Base-by-base conservation (phyloP, 2,329 filamentous ascomycete genomes). In the Trichophyton mentagrophytes region DNA sequence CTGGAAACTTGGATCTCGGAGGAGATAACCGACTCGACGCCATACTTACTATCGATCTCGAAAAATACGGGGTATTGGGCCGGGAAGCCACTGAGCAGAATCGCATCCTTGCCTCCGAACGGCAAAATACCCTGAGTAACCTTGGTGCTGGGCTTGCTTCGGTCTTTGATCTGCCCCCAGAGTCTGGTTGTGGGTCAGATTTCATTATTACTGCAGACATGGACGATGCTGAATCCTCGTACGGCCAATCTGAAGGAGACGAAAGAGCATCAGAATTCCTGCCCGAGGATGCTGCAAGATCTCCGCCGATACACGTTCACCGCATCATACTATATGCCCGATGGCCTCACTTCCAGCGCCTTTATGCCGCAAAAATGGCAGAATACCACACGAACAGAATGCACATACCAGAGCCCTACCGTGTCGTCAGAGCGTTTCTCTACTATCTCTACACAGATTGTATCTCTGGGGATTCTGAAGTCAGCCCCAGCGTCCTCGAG, bases 401-500 rank as follows among this genome's bases (percentile, higher is more conserved):
- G 87, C 92, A 99, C 74, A 96, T 99, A 51, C 92, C 93, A 0
- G 95, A 99, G 69, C 91, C 92, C 0, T 97, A 96, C 73, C 86
- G 85, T 1, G 90, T 96, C 0, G 93, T 99, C 55, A 90, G 89
- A 66, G 90, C 92, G 0, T 99, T 99, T 70, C 80, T 99, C 30
- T 92, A 93, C 74, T 99, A 96, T 70, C 82, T 99, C 0, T 99
- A 99, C 74, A 96, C 93, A 0, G 93, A 99, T 73, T 92, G 87
- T 66, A 96, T 99, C 66, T 72, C 74, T 1, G 74, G 72, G n/a
- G 76, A 78, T 61, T 82, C 83, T 0, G 82, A 86, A 57, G 79
- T 79, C 64, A 83, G 82, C 55, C 79, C 82, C 0, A 79, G 76
- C 7, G 82, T 96, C 20, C 84, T 86, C 33, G 91, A 96, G 67